A percentile compares a stretch with the other conserved stretches of the same genome.
Evolutionary conservation across 768 basidiomycete species (phyloP).

Genomic region (Xerocomellus chrysenteron): DNA sequence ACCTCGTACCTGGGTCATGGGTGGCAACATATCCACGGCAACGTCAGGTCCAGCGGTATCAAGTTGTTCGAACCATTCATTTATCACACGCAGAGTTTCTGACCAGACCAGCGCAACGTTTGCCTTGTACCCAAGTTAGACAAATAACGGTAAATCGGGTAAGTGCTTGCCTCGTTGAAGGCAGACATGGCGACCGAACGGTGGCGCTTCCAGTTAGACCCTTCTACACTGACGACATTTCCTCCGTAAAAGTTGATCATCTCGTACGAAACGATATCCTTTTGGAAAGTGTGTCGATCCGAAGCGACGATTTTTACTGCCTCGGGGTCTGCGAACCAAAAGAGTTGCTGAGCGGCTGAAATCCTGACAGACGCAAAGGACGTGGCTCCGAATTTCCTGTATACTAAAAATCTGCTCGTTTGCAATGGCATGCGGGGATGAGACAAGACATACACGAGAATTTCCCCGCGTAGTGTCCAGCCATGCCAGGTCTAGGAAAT

Average conservation of each 20-base stretch:
- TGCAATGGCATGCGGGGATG: no score
- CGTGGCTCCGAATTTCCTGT: conserved; percentile 40
- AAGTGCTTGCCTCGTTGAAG: conserved; percentile 44
- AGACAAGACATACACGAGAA: conserved; percentile 35
- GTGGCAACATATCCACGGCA: conserved; percentile 12
- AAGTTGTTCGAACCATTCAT: conserved; percentile 44
- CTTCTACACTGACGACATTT: conserved; percentile 44
- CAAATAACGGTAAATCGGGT: neutral
- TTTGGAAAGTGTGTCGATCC: conserved; percentile 38
- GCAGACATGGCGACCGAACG: conserved; percentile 45
- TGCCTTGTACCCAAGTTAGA: conserved; percentile 28
- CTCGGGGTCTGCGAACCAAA: conserved; percentile 46
- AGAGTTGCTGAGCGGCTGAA: conserved; percentile 29
- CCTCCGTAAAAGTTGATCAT: conserved; percentile 45
- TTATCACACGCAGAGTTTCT: conserved; percentile 39
- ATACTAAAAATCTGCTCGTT: conserved; percentile 27
- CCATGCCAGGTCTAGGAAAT: conserved; percentile 37
- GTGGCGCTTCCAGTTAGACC: conserved; percentile 48
- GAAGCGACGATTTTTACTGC: conserved; percentile 37
- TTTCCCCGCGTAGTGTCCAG: conserved; percentile 34
- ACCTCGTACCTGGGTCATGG: conserved; percentile 15
- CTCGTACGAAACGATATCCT: conserved; percentile 42
- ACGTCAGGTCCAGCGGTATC: conserved; percentile 25
- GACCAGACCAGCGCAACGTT: conserved; percentile 51
- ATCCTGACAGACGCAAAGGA: conserved; percentile 37